A percentile compares a stretch with the other conserved stretches of the same genome.
Conservation (phyloP, 2,329 filamentous ascomycete genomes). For the Bipolaris bicolor region DNA sequence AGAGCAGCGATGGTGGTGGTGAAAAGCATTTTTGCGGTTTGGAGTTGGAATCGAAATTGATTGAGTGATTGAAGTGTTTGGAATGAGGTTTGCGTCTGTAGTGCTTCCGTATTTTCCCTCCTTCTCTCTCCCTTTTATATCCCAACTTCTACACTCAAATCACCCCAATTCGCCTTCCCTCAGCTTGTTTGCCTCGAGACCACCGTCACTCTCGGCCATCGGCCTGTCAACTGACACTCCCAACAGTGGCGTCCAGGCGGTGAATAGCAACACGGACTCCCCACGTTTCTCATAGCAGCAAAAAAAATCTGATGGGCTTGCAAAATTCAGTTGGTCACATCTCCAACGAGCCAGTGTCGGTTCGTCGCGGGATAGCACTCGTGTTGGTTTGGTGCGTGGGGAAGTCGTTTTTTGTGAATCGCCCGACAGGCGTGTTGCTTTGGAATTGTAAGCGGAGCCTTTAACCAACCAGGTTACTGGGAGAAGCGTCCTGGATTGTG, state of each 20-base stretch:
- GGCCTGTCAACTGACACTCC: too few species aligned
- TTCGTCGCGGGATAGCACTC: background rate
- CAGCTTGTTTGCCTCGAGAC: background rate
- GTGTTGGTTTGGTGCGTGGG: background rate
- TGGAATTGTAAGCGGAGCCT: background rate
- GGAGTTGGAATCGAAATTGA: background rate
- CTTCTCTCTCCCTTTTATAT: slow-evolving; percentile 1
- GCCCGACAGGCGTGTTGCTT: slow-evolving; percentile 6
- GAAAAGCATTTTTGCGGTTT: slow-evolving; percentile 11
- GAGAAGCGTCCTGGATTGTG: background rate
- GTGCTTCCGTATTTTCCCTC: background rate
- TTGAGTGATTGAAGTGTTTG: background rate
- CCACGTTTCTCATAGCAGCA: background rate
- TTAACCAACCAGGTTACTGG: background rate
- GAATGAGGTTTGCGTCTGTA: background rate
- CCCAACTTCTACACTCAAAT: background rate
- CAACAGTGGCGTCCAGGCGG: slow-evolving; percentile 1
- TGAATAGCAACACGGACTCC: slow-evolving; percentile 4
- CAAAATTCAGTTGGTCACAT: background rate
- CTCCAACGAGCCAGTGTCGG: background rate
- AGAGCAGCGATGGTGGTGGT: slow-evolving; percentile 5
- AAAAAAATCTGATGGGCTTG: background rate
- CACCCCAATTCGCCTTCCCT: background rate
- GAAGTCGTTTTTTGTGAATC: background rate
- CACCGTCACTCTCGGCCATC: background rate